phyloP scores from a whole-genome alignment of 2,329 filamentous ascomycete genomes.

The Paracoccidioides brasiliensis region DNA sequence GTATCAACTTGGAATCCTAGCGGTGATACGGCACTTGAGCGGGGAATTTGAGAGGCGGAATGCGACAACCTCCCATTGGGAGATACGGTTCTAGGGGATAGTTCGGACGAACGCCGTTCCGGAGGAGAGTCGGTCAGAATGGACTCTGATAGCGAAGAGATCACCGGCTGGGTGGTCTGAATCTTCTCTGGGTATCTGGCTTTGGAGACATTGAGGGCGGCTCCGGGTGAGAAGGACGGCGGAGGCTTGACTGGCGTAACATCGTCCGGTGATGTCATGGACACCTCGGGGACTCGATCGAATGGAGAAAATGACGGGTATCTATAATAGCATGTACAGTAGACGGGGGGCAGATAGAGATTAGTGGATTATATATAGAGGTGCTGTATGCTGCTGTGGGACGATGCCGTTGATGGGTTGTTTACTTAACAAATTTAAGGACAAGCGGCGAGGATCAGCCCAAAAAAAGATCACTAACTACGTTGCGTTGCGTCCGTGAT shows the following conservation, averaged over 20 bases:
- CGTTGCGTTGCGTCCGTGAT: too few species aligned
- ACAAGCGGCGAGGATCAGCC: not conserved
- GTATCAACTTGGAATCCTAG: slow-evolving; percentile 42
- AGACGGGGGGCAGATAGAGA: not conserved
- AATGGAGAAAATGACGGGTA: not conserved
- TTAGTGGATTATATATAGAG: not conserved
- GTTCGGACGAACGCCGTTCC: slow-evolving; percentile 43
- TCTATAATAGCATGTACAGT: slow-evolving; percentile 5
- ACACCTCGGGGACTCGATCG: slow-evolving; percentile 21
- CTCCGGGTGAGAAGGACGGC: slow-evolving; percentile 55
- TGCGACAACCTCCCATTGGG: slow-evolving; percentile 49
- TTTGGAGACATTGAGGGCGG: slow-evolving; percentile 48
- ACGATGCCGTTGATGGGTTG: not conserved
- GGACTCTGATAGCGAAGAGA: slow-evolving; percentile 36
- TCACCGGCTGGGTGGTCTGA: slow-evolving; percentile 38
- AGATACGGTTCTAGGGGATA: slow-evolving; percentile 54
- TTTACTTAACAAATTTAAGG: not conserved
- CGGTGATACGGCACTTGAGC: slow-evolving; percentile 32
- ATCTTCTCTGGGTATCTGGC: slow-evolving; percentile 39
- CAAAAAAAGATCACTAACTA: too few species aligned
- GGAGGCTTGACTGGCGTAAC: slow-evolving; percentile 53
- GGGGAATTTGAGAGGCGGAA: slow-evolving; percentile 37
- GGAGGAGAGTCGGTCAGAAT: slow-evolving; percentile 46
- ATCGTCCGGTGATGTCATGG: slow-evolving; percentile 58
- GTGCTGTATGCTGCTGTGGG: not conserved